Percentiles rank a stretch among this genome's conserved stretches.
These are phyloP conservation scores for Chrysopogon serrulatus DNA, from an alignment of 176 grass and related monocot genomes.

Conservation along the genomic window DNA sequence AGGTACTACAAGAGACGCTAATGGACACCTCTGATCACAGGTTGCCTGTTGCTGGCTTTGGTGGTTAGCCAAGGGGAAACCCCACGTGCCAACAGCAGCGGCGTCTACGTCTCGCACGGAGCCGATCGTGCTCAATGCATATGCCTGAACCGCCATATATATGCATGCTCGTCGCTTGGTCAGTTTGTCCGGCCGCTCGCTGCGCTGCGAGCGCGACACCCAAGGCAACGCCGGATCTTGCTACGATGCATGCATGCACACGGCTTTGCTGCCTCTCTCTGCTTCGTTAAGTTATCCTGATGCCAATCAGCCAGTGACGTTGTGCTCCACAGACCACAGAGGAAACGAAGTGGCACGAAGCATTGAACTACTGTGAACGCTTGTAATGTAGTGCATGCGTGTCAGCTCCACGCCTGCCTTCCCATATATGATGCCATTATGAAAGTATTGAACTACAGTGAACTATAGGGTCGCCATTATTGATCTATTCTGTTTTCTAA, in stretches of 20 bases:
- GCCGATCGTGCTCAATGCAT: not conserved
- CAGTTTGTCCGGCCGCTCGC: not conserved
- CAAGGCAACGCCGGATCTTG: slow-evolving; percentile 13
- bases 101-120: not conserved
- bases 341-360: not conserved
- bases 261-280: not conserved
- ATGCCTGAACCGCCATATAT: not conserved
- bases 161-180: not conserved
- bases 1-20: slow-evolving; percentile 28
- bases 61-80: not conserved
- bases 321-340: not conserved
- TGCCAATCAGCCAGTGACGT: not conserved
- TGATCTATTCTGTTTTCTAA: too few relatives aligned
- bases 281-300: not conserved
- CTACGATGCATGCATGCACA: not conserved
- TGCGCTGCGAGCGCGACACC: slow-evolving; percentile 1
- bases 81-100: slow-evolving; percentile 29
- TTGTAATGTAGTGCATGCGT: not conserved
- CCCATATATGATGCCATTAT: too few relatives aligned
- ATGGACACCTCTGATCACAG: slow-evolving; percentile 45
- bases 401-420: not conserved
- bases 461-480: too few relatives aligned
- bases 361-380: not conserved
- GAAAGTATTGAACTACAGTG: too few relatives aligned
- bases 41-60: slow-evolving; percentile 27